Percentiles rank a stretch among this genome's conserved stretches.
phyloP scores from a whole-genome alignment of 345 rosid species.

The Turnera subulata region DNA sequence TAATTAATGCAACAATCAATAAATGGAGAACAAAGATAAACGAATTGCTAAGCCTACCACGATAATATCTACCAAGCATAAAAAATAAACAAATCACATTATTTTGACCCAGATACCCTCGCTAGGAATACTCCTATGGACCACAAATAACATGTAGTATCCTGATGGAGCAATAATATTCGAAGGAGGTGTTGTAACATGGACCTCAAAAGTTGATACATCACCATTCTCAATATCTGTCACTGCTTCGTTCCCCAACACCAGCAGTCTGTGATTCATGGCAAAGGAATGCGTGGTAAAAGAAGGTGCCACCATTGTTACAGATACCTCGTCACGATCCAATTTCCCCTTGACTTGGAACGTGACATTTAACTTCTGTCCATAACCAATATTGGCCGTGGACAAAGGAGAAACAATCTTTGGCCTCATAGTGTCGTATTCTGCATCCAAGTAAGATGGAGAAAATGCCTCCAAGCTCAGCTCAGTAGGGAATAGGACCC shows the following conservation, averaged over 20 bases:
- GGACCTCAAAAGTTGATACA: slow-evolving; percentile 27
- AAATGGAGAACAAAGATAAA: too few relatives aligned
- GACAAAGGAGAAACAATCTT: slow-evolving; percentile 31
- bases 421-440: slow-evolving; percentile 37
- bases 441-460: slow-evolving; percentile 50
- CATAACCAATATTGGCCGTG: slow-evolving; percentile 18
- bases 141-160: slow-evolving; percentile 63
- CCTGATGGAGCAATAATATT: slow-evolving; percentile 59
- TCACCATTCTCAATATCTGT: slow-evolving; percentile 23
- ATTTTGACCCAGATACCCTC: slow-evolving; percentile 64
- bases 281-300: slow-evolving; percentile 77
- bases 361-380: slow-evolving; percentile 21
- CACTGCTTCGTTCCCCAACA: slow-evolving; percentile 39
- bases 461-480: slow-evolving; percentile 67
- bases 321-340: slow-evolving; percentile 29
- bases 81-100: neutral
- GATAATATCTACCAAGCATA: neutral
- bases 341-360: slow-evolving; percentile 24
- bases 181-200: slow-evolving; percentile 43
- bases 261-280: slow-evolving; percentile 70
- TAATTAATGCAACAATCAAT: too few relatives aligned
- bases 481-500: slow-evolving; percentile 65
- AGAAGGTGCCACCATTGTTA: slow-evolving; percentile 65
- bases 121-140: slow-evolving; percentile 63
- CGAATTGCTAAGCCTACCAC: too few relatives aligned